A percentile compares a stretch with the other conserved stretches of the same genome.
These are phyloP conservation scores for Symmetrospora coprosmae DNA, from an alignment of 768 basidiomycete genomes.

Conservation along the genomic window DNA sequence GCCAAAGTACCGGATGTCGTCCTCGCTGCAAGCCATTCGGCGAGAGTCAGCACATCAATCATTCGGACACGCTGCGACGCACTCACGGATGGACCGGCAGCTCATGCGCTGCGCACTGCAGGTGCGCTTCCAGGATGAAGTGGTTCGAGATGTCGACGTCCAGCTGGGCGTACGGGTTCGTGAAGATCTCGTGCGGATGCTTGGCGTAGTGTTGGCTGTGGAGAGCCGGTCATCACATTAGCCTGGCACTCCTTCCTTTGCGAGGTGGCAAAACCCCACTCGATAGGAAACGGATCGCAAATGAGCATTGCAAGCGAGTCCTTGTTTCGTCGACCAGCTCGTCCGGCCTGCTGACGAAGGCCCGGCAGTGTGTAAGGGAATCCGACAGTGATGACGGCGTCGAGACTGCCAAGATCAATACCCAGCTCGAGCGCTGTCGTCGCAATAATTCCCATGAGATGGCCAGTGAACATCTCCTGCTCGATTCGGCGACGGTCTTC, in stretches of 20 bases:
- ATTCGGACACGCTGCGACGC: not conserved
- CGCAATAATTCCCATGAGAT: constrained; percentile 68
- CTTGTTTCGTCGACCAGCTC: constrained; percentile 65
- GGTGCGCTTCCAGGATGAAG: constrained; percentile 63
- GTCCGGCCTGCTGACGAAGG: constrained; percentile 74
- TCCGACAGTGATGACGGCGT: constrained; percentile 76
- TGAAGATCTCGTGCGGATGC: constrained; percentile 57
- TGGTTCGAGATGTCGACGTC: constrained; percentile 59
- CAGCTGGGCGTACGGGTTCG: constrained; percentile 48
- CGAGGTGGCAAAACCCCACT: constrained; percentile 33
- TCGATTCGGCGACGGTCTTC: constrained; percentile 75
- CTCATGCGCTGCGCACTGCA: constrained; percentile 76
- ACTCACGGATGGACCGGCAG: constrained; percentile 51
- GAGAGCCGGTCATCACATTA: not conserved
- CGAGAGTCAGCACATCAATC: not conserved
- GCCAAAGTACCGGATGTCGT: constrained; percentile 63
- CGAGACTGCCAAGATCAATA: constrained; percentile 76
- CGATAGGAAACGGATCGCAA: constrained; percentile 51
- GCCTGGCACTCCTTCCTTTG: too few species aligned
- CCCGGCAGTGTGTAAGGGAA: constrained; percentile 68
- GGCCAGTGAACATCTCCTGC: constrained; percentile 68
- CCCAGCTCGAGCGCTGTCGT: constrained; percentile 74
- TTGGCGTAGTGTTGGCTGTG: constrained; percentile 49
- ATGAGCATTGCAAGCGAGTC: constrained; percentile 67
- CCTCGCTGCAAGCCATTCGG: constrained; percentile 26